These are phyloP conservation scores for Carex parvula DNA, from an alignment of 176 grass and related monocot species.

Conservation along the genomic window DNA sequence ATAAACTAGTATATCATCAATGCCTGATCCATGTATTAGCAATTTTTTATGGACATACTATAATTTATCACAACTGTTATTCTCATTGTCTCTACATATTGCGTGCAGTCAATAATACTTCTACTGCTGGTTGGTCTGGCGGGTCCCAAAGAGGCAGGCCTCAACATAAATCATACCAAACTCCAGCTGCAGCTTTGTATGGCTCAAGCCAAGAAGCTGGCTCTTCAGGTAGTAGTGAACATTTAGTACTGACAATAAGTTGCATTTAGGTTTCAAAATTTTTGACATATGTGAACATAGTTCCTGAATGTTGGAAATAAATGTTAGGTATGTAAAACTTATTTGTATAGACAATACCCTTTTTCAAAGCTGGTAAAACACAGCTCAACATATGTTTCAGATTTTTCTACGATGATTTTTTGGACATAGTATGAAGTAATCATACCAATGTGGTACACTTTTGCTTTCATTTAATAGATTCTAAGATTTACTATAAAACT, in stretches of 20 bases:
- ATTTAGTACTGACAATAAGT: not conserved
- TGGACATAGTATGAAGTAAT: not conserved
- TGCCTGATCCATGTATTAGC: not conserved
- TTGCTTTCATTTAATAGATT: not conserved
- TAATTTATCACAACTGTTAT: not conserved
- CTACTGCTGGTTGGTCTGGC: slow-evolving; percentile 43
- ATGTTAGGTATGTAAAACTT: not conserved
- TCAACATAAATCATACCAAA: slow-evolving; percentile 73
- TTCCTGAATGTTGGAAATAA: not conserved
- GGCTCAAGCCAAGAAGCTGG: slow-evolving; percentile 54
- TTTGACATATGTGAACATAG: not conserved
- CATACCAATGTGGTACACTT: not conserved
- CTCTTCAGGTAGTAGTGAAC: slow-evolving; percentile 29
- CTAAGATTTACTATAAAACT: not conserved
- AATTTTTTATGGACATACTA: not conserved
- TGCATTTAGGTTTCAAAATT: not conserved
- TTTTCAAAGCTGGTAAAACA: not conserved
- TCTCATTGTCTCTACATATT: not conserved
- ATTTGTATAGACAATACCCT: not conserved
- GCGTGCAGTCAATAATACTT: slow-evolving; percentile 22
- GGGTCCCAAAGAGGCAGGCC: slow-evolving; percentile 41
- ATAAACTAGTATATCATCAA: not conserved
- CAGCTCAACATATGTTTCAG: not conserved
- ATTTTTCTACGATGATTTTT: not conserved
- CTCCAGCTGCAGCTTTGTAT: slow-evolving; percentile 72